Percentiles rank a stretch among this genome's conserved stretches.
Conservation (phyloP, 768 basidiomycete species). For the Chalciporus piperatus region DNA sequence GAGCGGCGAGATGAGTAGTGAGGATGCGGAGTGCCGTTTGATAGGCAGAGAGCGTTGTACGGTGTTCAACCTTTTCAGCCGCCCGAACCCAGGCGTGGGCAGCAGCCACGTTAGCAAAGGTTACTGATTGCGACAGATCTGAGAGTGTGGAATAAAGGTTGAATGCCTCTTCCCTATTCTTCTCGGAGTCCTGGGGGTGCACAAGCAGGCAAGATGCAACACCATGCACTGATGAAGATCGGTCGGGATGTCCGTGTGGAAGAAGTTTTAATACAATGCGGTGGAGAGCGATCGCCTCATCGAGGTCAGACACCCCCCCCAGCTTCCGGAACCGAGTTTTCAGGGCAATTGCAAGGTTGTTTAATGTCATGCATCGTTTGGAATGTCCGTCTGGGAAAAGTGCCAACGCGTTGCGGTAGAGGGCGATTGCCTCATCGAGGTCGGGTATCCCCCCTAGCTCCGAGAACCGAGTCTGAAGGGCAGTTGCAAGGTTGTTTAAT, state of each 20-base stretch:
- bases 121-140: background rate
- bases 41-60: slow-evolving; percentile 9
- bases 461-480: background rate
- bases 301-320: background rate
- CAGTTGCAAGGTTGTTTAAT: background rate
- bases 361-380: background rate
- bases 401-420: background rate
- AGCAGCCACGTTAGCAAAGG: background rate
- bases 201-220: background rate
- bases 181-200: background rate
- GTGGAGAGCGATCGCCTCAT: background rate
- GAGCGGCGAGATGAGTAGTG: background rate
- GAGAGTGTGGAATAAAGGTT: background rate
- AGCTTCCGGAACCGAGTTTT: background rate
- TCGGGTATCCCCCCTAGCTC: background rate
- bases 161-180: background rate
- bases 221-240: background rate
- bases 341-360: background rate
- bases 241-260: background rate
- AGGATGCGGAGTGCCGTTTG: background rate
- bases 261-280: background rate
- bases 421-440: background rate
- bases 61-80: slow-evolving; percentile 1
- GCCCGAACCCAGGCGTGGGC: background rate
- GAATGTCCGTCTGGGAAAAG: background rate